These are phyloP conservation scores for Candida caryicola DNA, from an alignment of 805 yeast genomes.

Conservation along the genomic window DNA sequence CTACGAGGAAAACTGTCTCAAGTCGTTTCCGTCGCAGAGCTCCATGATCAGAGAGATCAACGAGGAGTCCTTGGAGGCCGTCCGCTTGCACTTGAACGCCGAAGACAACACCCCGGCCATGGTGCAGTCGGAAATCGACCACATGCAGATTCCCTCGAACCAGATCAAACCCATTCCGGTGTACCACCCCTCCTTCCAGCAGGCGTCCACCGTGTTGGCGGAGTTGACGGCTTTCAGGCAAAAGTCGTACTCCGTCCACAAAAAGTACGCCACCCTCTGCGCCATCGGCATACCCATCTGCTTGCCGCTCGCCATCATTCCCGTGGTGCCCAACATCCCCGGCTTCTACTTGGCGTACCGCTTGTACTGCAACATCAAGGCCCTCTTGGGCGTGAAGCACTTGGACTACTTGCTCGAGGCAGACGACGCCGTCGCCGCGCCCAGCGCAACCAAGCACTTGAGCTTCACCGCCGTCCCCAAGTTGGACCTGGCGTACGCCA, in stretches of 20 bases:
- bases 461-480: slow-evolving; percentile 11
- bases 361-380: slow-evolving; percentile 80
- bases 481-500: slow-evolving; percentile 15
- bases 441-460: slow-evolving; percentile 13
- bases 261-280: slow-evolving; percentile 51
- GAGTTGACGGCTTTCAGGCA: slow-evolving; percentile 45
- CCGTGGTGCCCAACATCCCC: slow-evolving; percentile 89
- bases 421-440: slow-evolving; percentile 4
- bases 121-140: slow-evolving; percentile 26
- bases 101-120: slow-evolving; percentile 9
- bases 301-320: slow-evolving; percentile 75
- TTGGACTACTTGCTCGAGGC: slow-evolving; percentile 51
- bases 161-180: slow-evolving; percentile 41
- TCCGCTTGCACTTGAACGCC: slow-evolving; percentile 11
- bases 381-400: slow-evolving; percentile 70
- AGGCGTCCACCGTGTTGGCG: slow-evolving; percentile 25
- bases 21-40: slow-evolving; percentile 69
- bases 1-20: slow-evolving; percentile 75
- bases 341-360: slow-evolving; percentile 83
- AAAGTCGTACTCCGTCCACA: slow-evolving; percentile 50
- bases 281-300: slow-evolving; percentile 70
- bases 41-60: slow-evolving; percentile 53
- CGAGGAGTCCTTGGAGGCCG: slow-evolving; percentile 17
- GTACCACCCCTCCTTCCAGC: slow-evolving; percentile 37
- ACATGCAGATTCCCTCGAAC: slow-evolving; percentile 22